Base-by-base conservation (phyloP, 108 stramenopile genomes). In the Pelagomonas calceolata region DNA sequence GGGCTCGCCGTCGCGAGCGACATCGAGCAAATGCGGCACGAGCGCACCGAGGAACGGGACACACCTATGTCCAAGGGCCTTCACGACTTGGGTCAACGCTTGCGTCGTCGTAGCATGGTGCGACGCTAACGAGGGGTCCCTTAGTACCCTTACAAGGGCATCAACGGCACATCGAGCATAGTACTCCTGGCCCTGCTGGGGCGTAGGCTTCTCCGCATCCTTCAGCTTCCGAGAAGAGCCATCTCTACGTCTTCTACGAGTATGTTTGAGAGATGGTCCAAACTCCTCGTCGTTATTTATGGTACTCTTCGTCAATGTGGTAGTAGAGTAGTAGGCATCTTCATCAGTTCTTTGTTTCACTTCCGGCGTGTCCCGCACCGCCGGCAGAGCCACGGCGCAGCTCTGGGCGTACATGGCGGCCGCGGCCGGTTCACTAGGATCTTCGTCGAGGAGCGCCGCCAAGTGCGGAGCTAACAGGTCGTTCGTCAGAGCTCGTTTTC, bases 71-170 rank as follows among this genome's bases (percentile, higher is more conserved):
- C 95, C 96, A 26, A 98, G 84, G 36, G 87, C 84, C 69, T 92
- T 84, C 79, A 97, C 96, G 66, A 95, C 92, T 65, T 88, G 91
- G 84, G 93, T 94, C 32, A 96, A 86, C 29, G 85, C 82, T 78
- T 97, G 94, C 76, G 92, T 92, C 31, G 92, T 94, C 81, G 87
- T 86, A 32, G 86, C 82, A 81, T 98, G 98, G 70, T 97, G 93
- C 51, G 86, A 87, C 60, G 92, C 84, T 15, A 97, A 76, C 16
- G 91, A 86, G 17, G 88, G 77, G 76, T 97, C 92, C 67, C 84
- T 84, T 63, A 97, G 86, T 34, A 95, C 92, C 37, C 87, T 75
- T 81, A 93, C 88, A 69, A 98, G 73, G 34, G 93, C 89, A 68
- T 91, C 82, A n/a, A 98, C 84, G 36, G 91, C 86, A 63, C 96